A percentile compares a stretch with the other conserved stretches of the same genome.
phyloP scores from a whole-genome alignment of 169 alveolate genomes.

The Plasmodium billcollinsi region DNA sequence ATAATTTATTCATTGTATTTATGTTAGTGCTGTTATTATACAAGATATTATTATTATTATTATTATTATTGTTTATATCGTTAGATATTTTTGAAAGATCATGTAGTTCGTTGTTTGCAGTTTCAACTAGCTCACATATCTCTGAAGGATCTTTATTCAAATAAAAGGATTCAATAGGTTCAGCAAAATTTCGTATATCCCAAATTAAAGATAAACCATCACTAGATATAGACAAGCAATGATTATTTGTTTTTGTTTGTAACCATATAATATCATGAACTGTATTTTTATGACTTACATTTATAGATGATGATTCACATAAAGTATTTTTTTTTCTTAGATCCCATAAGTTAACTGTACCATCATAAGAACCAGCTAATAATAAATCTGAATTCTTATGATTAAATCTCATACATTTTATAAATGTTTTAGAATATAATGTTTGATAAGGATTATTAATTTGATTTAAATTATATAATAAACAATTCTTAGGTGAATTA shows the following conservation, averaged over 20 bases:
- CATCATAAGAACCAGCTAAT: slow-evolving; percentile 71
- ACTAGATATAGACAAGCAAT: slow-evolving; percentile 49
- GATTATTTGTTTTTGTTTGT: slow-evolving; percentile 70
- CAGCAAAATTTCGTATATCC: slow-evolving; percentile 66
- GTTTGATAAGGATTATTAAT: slow-evolving; percentile 66
- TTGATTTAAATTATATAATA: slow-evolving; percentile 47
- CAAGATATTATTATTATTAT: background rate
- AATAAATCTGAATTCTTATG: slow-evolving; percentile 69
- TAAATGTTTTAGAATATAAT: slow-evolving; percentile 51
- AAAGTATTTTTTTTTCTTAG: slow-evolving; percentile 59
- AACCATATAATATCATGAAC: slow-evolving; percentile 68
- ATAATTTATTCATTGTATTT: background rate
- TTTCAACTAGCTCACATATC: slow-evolving; percentile 30
- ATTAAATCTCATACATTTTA: slow-evolving; percentile 67
- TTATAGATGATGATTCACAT: slow-evolving; percentile 56
- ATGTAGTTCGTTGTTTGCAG: slow-evolving; percentile 7
- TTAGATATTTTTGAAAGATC: background rate
- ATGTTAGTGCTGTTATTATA: background rate
- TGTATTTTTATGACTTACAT: slow-evolving; percentile 55
- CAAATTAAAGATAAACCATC: slow-evolving; percentile 69
- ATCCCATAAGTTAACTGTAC: slow-evolving; percentile 65
- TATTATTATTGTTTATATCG: background rate
- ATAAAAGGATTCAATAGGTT: slow-evolving; percentile 45
- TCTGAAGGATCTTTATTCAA: slow-evolving; percentile 40
- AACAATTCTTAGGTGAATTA: slow-evolving; percentile 59